Evolutionary conservation across 1,284 basidiomycete species (phyloP), one percentile per base, ranked within the genome.

Genomic region (Sanghuangporus sanghuang): DNA sequence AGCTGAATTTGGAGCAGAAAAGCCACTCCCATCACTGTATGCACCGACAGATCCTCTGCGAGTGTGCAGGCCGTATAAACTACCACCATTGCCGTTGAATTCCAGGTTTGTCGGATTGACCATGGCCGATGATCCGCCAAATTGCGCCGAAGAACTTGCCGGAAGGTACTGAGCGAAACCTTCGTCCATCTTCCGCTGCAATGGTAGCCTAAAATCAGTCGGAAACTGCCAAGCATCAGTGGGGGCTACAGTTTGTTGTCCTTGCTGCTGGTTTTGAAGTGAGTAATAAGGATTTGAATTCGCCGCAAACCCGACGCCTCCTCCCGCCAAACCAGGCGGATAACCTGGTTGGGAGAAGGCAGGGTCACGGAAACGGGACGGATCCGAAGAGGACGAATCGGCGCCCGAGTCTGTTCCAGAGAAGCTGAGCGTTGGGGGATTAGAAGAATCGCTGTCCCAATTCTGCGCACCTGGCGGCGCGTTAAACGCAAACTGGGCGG

Each of bases 161-260:
- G 64, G 64, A 2, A 65, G 40, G 27, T 65, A 65, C 48, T 65
- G 64, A n/a, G 64, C 60, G 40, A 62, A 65, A 6, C 60, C 42
- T 23, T 65, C 64, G 23, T 62, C 57, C 46, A 65, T 62, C 39
- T 62, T 57, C 35, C 64, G 35, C 39, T 59, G 40, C 38, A 55
- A 44, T 4, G 58, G 23, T 36, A 63, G 4, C 48, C 46, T 32
- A 42, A 57, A 59, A 14, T 63, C 62, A 40, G 48, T 42, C 27
- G 62, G 42, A 18, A 63, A 14, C 46, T 58, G 56, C 57, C 56
- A 63, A 42, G 48, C 40, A 35, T 59, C 57, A 23, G 21, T 36
- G 1, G 59, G 50, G 6, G 21, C 58, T 32, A 44, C 44, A 38
- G 49, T n/a, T 23, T 35, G 57, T 27, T 57, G 39, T 48, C 40